Evolutionary conservation across 805 yeast genomes (phyloP).

Genomic region (Wickerhamiella shivajii): DNA sequence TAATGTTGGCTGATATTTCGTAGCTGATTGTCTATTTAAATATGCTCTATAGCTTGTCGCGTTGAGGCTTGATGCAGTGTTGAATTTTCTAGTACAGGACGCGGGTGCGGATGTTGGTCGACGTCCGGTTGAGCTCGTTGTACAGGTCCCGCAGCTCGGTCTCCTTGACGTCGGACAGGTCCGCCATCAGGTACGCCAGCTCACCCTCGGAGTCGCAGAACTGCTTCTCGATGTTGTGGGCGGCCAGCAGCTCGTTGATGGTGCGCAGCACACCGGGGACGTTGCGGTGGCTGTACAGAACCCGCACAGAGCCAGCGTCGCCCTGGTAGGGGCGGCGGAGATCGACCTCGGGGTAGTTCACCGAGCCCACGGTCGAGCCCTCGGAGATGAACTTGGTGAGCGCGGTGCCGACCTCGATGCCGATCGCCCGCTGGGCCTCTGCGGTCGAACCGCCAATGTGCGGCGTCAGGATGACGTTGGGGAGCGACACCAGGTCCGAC

Average conservation of each 20-base stretch:
- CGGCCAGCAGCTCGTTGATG: constrained; percentile 87
- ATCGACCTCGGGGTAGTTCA: constrained; percentile 96
- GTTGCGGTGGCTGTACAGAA: constrained; percentile 88
- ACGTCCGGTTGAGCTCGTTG: constrained; percentile 75
- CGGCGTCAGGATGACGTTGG: constrained; percentile 87
- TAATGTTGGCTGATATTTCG: too few species aligned
- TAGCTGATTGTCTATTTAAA: too few species aligned
- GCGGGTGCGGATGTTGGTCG: constrained; percentile 82
- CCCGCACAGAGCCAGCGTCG: constrained; percentile 70
- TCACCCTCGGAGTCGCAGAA: constrained; percentile 94
- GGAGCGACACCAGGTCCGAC: constrained; percentile 61
- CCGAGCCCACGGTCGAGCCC: constrained; percentile 90
- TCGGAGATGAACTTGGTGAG: constrained; percentile 86
- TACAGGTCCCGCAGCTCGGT: constrained; percentile 74
- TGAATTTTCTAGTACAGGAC: constrained; percentile 72
- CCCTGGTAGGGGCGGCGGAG: constrained; percentile 82
- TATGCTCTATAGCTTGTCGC: too few species aligned
- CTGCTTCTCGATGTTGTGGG: constrained; percentile 94
- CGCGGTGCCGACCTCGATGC: constrained; percentile 82
- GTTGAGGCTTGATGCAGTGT: too few species aligned
- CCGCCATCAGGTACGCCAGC: constrained; percentile 96
- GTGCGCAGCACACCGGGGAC: constrained; percentile 98
- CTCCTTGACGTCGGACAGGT: constrained; percentile 69
- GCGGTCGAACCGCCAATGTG: constrained; percentile 99
- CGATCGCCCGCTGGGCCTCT: constrained; percentile 96